Base-by-base conservation (phyloP, 371 early-diverging fungal genomes). In the Lichtheimia ornata region DNA sequence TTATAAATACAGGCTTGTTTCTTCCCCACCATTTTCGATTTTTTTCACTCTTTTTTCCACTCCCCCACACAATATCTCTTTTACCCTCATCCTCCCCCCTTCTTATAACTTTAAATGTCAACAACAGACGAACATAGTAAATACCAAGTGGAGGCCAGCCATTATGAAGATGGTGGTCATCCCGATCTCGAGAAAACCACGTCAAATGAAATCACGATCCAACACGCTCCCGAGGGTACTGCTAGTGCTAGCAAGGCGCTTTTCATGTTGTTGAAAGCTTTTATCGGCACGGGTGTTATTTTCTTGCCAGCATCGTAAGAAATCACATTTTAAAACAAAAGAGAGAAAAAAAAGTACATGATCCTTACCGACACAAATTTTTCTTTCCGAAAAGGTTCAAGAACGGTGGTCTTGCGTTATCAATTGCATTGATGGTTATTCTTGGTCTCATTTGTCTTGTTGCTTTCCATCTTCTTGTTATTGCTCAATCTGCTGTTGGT, bases 231-330 rank as follows among this genome's bases (percentile, higher is more conserved):
- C 4, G 70, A 79, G 18, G 70, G 84, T 12, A 81, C 83, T 22
- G 83, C 89, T 7, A 76, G 82, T 0, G 74, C 76, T 5, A 70
- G 76, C 44, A 91, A 90, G 73, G 89, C 89, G 6, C 81, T 88
- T 58, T 88, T 91, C 65, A 77, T 92, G 82, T 72, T 91, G 15
- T 70, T 90, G 53, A 93, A 93, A 67, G 87, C 90, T 0, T 92
- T 91, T 66, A 84, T 92, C 54, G 92, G 91, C 25, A 90, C 89
- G 2, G 91, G 91, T 51, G 75, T 86, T 30, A 65, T 86, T 22
- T 87, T 86, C 60, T 56, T 85, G 22, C 91, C 91, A n/a, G 86
- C 76, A 58, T 87, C 89, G 50, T 89, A 68, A 63, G 63, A 51
- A 18, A 30, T 28, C 18, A 15, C 14, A 50, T 42, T 6, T 17